Percentiles rank a stretch among this genome's conserved stretches.
Conservation (phyloP, 257 asterid species). For the Penstemon davidsonii region DNA sequence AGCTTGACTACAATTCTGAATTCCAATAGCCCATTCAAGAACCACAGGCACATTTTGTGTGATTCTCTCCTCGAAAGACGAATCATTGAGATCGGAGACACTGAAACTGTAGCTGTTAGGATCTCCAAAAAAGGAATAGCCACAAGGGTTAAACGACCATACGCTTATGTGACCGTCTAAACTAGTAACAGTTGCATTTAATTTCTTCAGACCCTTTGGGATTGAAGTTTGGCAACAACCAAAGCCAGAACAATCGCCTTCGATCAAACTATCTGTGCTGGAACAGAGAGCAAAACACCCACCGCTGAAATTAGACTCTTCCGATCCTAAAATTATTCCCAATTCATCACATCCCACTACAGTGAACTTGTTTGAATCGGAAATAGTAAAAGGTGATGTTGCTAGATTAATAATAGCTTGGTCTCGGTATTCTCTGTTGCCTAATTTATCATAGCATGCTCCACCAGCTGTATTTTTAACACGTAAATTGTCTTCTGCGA, state of each 20-base stretch:
- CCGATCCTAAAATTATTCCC: not conserved
- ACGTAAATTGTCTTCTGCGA: not conserved
- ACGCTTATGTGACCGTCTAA: slow-evolving; percentile 3
- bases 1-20: slow-evolving; percentile 20
- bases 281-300: slow-evolving; percentile 23
- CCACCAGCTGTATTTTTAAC: not conserved
- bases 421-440: not conserved
- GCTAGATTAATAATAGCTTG: not conserved
- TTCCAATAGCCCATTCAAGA: slow-evolving; percentile 42
- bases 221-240: slow-evolving; percentile 33
- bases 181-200: not conserved
- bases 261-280: not conserved
- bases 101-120: slow-evolving; percentile 1
- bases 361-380: slow-evolving; percentile 8
- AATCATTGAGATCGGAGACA: slow-evolving; percentile 13
- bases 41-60: slow-evolving; percentile 30
- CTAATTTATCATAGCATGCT: not conserved
- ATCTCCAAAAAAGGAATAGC: slow-evolving; percentile 39
- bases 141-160: slow-evolving; percentile 25
- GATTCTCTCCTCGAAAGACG: slow-evolving; percentile 18
- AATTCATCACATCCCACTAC: slow-evolving; percentile 39
- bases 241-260: slow-evolving; percentile 22
- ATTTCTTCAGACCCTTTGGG: slow-evolving; percentile 24
- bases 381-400: not conserved
- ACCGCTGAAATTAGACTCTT: slow-evolving; percentile 13